A percentile compares a stretch with the other conserved stretches of the same genome.
Conservation (phyloP, 108 stramenopile species). For the Craspedostauros australis region DNA sequence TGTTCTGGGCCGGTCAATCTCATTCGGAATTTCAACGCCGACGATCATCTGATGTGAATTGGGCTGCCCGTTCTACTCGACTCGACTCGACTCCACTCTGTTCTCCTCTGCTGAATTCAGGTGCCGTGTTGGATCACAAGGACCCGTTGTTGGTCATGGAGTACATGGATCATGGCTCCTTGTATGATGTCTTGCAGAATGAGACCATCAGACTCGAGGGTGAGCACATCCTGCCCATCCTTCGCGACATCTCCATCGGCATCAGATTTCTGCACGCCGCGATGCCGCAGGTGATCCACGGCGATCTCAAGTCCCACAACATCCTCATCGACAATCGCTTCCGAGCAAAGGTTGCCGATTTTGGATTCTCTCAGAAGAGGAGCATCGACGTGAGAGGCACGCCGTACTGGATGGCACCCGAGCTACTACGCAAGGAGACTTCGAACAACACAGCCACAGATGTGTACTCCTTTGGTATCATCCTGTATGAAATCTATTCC, state of each 20-base stretch:
- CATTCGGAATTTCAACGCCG: too few species aligned
- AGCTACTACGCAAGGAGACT: slow-evolving; percentile 43
- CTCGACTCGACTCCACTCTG: too few species aligned
- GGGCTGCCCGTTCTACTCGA: too few species aligned
- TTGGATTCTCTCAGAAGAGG: slow-evolving; percentile 43
- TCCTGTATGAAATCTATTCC: slow-evolving; percentile 47
- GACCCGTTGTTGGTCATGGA: slow-evolving; percentile 46
- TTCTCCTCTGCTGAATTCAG: too few species aligned
- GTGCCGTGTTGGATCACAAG: slow-evolving; percentile 23
- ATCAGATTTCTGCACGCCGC: slow-evolving; percentile 49
- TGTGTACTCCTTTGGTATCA: slow-evolving; percentile 61
- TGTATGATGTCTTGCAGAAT: slow-evolving; percentile 58
- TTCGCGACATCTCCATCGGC: slow-evolving; percentile 44
- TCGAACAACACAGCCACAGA: slow-evolving; percentile 39
- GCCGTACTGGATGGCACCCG: slow-evolving; percentile 97
- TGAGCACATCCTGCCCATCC: slow-evolving; percentile 34
- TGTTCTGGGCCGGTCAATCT: too few species aligned
- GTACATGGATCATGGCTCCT: slow-evolving; percentile 50
- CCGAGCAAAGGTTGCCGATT: slow-evolving; percentile 56
- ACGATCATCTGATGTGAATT: too few species aligned
- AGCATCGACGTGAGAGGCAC: slow-evolving; percentile 67
- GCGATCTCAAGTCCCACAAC: slow-evolving; percentile 44
- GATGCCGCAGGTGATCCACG: slow-evolving; percentile 43
- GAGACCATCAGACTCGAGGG: slow-evolving; percentile 41
- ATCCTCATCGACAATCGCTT: slow-evolving; percentile 52